Conservation (phyloP, 345 rosid genomes). For the Barbarea vulgaris region DNA sequence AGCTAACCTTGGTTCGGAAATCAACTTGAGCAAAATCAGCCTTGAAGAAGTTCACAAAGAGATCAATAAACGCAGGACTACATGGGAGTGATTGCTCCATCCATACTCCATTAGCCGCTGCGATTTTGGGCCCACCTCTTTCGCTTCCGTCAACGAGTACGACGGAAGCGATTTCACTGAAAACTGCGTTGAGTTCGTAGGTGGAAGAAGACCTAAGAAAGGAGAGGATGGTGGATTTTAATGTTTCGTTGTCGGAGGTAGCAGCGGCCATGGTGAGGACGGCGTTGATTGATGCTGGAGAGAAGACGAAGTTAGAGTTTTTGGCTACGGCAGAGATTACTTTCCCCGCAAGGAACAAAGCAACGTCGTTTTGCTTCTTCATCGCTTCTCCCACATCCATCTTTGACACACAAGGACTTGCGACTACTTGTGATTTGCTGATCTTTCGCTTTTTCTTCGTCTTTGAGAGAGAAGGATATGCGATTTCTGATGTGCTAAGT, state of each 20-base stretch:
- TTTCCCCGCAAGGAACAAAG: neutral
- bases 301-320: constrained; percentile 2
- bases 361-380: constrained; percentile 1
- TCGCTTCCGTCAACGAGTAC: neutral
- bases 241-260: neutral
- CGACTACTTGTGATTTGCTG: neutral
- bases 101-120: constrained; percentile 1
- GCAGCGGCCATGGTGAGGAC: constrained; percentile 5
- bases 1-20: neutral
- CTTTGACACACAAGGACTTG: too few relatives aligned
- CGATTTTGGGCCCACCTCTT: neutral
- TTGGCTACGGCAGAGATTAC: neutral
- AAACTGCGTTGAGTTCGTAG: neutral
- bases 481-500: neutral
- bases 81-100: neutral
- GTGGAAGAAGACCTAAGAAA: neutral
- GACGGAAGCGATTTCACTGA: neutral
- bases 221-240: neutral
- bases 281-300: constrained; percentile 11
- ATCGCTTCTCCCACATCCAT: neutral
- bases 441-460: too few relatives aligned
- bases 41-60: neutral
- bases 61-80: neutral
- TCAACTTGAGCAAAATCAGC: neutral
- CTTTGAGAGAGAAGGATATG: neutral